phyloP scores from a whole-genome alignment of 371 early-diverging fungal species.

The Lichtheimia hyalospora region DNA sequence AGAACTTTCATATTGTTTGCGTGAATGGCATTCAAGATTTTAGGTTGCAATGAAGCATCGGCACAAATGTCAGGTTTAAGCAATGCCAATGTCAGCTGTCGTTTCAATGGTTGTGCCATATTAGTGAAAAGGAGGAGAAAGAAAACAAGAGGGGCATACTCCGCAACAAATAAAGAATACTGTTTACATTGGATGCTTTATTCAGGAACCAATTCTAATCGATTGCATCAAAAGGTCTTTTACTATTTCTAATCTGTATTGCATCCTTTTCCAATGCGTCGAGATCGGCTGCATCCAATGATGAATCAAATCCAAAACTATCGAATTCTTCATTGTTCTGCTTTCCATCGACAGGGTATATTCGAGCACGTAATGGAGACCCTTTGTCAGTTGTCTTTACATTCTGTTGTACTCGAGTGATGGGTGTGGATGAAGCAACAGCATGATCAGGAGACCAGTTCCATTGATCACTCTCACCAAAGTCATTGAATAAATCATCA shows the following conservation, averaged over 20 bases:
- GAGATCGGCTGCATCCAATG: conserved; percentile 4
- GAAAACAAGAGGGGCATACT: neutral
- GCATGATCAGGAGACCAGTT: conserved; percentile 22
- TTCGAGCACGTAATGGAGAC: conserved; percentile 3
- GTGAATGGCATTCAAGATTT: conserved; percentile 42
- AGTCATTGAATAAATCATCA: conserved; percentile 6
- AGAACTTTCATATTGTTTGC: conserved; percentile 49
- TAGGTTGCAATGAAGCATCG: conserved; percentile 46
- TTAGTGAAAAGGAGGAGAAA: neutral
- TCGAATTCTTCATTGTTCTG: neutral
- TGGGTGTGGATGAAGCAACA: conserved; percentile 24
- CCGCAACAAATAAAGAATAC: too few species aligned
- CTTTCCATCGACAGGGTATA: neutral
- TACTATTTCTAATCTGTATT: neutral
- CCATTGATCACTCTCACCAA: conserved; percentile 13
- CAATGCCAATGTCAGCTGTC: conserved; percentile 68
- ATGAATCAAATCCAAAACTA: conserved; percentile 12
- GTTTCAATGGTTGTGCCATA: conserved; percentile 1
- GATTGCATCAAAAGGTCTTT: conserved; percentile 6
- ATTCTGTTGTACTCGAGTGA: neutral
- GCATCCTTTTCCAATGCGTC: conserved; percentile 11
- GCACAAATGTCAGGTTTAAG: conserved; percentile 80
- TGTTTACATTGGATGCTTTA: too few species aligned
- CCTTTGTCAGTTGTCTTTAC: neutral
- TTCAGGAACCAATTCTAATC: neutral